Conservation (phyloP, 768 basidiomycete species). For the Cyclocybe aegerita region DNA sequence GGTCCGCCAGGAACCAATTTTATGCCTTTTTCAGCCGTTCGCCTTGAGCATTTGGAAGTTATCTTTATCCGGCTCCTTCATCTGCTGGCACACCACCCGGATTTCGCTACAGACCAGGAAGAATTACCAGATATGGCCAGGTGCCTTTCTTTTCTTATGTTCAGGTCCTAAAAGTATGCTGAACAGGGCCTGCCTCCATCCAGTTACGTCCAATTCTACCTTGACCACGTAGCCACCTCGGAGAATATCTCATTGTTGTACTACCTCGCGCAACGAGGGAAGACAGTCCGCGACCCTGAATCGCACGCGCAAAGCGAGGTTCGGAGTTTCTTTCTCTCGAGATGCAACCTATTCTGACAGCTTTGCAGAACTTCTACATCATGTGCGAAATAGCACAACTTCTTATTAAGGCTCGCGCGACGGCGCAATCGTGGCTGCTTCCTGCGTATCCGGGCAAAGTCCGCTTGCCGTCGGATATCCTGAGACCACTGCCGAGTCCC, state of each 20-base stretch:
- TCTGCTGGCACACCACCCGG: conserved; percentile 91
- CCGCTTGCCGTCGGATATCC: conserved; percentile 78
- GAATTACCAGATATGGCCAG: conserved; percentile 78
- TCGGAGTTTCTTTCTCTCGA: not conserved
- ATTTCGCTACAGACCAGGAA: conserved; percentile 70
- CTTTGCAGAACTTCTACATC: conserved; percentile 78
- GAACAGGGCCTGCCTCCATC: not conserved
- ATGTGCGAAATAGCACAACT: conserved; percentile 89
- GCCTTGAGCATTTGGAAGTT: conserved; percentile 72
- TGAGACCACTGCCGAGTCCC: conserved; percentile 64
- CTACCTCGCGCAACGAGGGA: conserved; percentile 77
- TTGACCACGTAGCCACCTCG: conserved; percentile 70
- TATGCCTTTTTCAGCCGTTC: conserved; percentile 36
- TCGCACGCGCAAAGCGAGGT: conserved; percentile 73
- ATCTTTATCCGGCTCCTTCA: conserved; percentile 86
- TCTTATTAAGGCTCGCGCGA: conserved; percentile 71
- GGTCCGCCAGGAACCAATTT: not conserved
- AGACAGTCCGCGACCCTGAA: conserved; percentile 82
- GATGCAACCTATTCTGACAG: not conserved
- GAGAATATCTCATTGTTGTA: conserved; percentile 87
- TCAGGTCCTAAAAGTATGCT: conserved; percentile 1
- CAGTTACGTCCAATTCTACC: conserved; percentile 89
- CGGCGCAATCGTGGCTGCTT: conserved; percentile 69
- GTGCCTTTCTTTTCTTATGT: conserved; percentile 41
- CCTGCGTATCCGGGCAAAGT: conserved; percentile 80